Conservation (phyloP, 257 asterid genomes). For the Capsicum pubescens region DNA sequence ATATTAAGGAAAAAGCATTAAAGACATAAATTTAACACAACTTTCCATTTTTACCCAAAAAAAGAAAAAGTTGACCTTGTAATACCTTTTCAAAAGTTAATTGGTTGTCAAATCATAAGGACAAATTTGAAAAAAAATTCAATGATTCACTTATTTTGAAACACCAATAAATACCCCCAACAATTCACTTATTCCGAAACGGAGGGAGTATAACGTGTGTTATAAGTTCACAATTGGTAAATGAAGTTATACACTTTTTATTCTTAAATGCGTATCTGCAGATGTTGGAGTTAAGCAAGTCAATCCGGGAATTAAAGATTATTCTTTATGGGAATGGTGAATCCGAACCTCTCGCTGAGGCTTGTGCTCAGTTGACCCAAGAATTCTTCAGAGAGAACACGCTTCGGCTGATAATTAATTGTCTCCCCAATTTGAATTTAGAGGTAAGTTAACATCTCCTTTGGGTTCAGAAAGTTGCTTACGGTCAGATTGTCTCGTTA, state of each 20-base stretch:
- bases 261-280: constrained; percentile 33
- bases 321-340: constrained; percentile 88
- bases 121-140: too few relatives aligned
- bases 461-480: background rate
- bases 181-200: too few relatives aligned
- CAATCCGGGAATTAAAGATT: constrained; percentile 69
- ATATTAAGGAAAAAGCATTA: too few relatives aligned
- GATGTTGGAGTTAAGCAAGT: constrained; percentile 80
- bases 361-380: constrained; percentile 82
- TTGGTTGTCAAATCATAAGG: too few relatives aligned
- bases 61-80: too few relatives aligned
- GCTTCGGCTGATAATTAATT: constrained; percentile 65
- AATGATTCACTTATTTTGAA: too few relatives aligned
- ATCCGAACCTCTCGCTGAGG: constrained; percentile 85
- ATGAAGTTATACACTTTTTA: background rate
- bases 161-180: too few relatives aligned
- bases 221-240: too few relatives aligned
- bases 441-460: constrained; percentile 56
- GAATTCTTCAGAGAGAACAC: constrained; percentile 89
- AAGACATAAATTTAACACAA: too few relatives aligned
- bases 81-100: too few relatives aligned
- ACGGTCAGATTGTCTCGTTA: background rate
- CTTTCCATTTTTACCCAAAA: too few relatives aligned
- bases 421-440: constrained; percentile 77
- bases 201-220: too few relatives aligned